A percentile compares a stretch with the other conserved stretches of the same genome.
Conservation (phyloP, 2,329 filamentous ascomycete species). For the Fusarium sacchari region DNA sequence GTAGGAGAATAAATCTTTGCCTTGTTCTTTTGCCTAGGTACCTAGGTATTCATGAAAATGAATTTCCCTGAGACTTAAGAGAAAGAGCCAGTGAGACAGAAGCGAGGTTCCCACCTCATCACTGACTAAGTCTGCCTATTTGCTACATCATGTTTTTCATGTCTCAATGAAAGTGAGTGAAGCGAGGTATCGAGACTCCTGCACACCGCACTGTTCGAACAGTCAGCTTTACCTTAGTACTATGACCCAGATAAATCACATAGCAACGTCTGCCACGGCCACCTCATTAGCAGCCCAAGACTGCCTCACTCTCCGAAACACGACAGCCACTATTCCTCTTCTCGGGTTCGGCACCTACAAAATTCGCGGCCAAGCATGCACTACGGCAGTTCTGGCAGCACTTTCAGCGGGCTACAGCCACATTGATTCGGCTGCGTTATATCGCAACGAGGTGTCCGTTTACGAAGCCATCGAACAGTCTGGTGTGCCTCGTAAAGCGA, state of each 20-base stretch:
- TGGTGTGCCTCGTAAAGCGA: conserved; percentile 63
- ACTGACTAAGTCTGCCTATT: not conserved
- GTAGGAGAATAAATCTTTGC: not conserved
- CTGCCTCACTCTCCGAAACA: conserved; percentile 38
- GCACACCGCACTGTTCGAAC: not conserved
- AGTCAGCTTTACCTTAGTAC: not conserved
- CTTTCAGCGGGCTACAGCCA: conserved; percentile 69
- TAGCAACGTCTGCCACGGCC: not conserved
- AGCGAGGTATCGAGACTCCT: not conserved
- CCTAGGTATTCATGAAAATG: not conserved
- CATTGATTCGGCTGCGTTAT: conserved; percentile 71
- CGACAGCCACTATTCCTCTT: conserved; percentile 61
- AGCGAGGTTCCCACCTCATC: not conserved
- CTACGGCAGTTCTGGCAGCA: conserved; percentile 67
- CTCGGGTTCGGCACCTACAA: conserved; percentile 79
- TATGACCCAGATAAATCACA: not conserved
- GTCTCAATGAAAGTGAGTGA: not conserved
- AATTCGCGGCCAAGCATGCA: conserved; percentile 64
- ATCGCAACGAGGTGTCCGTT: conserved; percentile 75
- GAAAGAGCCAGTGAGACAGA: not conserved
- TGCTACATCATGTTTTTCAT: not conserved
- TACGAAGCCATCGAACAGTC: conserved; percentile 70
- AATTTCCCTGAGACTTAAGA: not conserved
- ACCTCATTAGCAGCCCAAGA: conserved; percentile 21
- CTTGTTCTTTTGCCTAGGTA: not conserved